Evolutionary conservation across 2,329 filamentous ascomycete genomes (phyloP), one percentile per base, ranked within the genome.

Genomic region (Colletotrichum eleusines): DNA sequence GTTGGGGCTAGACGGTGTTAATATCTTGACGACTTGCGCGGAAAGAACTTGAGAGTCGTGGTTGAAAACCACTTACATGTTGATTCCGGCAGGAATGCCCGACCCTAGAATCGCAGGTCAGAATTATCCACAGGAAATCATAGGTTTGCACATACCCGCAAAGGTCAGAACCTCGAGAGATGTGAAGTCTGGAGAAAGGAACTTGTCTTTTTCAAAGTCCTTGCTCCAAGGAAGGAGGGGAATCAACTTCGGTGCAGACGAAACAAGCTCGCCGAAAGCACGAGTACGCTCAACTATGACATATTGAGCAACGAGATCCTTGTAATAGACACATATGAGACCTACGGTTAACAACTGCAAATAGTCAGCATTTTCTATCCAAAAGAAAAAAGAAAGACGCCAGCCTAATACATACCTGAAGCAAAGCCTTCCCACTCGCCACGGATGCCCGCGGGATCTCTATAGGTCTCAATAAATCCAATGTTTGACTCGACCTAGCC

Each of bases 161-260:
- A 98, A 98, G 0, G 92, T 94, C 72, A 98, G 82, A 3, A 98
- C 94, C 80, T 99, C 96, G 1, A 98, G 86, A 12, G 93, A 96
- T 0, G 96, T 98, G 78, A 99, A 99, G 80, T 99, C 96, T 0
- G 96, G 96, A 63, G 94, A 95, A 44, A 97, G 83, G 81, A 99
- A 99, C 77, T 92, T 94, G 84, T 98, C 95, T 82, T 98, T 98
- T 79, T 99, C 96, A 74, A 98, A 99, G 0, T 94, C 92, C 57
- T 89, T 88, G 44, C 86, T 84, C 96, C 96, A 99, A 0, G 96
- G 96, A 18, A 99, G 84, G 73, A 97, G 90, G 8, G 94, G 94
- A 62, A 99, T 98, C 78, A 97, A 91, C 55, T 85, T 85, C 14
- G 94, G 92, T 0, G 96, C 95, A 33, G 91, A 91, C 26, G 91